Evolutionary conservation across 2,329 filamentous ascomycete species (phyloP).

Genomic region (Pezicula rhizophila): DNA sequence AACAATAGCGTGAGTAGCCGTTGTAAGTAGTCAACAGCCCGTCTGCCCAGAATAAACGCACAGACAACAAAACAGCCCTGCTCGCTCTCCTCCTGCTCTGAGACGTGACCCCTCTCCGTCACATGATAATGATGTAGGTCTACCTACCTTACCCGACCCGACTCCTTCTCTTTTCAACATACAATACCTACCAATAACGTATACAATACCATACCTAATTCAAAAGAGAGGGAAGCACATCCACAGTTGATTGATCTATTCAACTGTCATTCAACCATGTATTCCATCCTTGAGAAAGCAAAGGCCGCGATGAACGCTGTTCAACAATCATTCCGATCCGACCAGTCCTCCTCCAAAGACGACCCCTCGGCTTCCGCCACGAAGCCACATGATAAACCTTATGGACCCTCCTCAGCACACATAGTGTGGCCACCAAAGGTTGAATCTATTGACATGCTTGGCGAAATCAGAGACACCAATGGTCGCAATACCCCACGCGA

Average conservation of each 20-base stretch:
- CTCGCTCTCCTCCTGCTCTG: too few species aligned
- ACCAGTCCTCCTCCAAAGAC: background rate
- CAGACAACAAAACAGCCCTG: too few species aligned
- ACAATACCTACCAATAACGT: too few species aligned
- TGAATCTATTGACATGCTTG: background rate
- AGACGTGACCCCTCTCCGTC: background rate
- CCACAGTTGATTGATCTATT: background rate
- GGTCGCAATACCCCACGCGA: constrained; percentile 1
- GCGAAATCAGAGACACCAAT: constrained; percentile 1
- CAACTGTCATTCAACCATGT: background rate
- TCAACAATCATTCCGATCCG: background rate
- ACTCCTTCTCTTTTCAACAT: background rate
- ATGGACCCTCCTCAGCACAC: background rate
- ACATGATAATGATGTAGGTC: background rate
- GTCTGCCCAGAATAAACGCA: too few species aligned
- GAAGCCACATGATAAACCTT: background rate
- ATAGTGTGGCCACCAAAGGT: background rate
- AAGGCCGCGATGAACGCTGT: background rate
- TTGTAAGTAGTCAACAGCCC: too few species aligned
- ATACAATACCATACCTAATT: background rate
- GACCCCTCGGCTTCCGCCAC: background rate
- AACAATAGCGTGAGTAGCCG: too few species aligned
- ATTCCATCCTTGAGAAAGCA: background rate
- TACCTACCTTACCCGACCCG: too few species aligned
- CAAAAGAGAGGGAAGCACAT: background rate